phyloP scores from a whole-genome alignment of 441 rosid genomes.

The Oxalis stricta region DNA sequence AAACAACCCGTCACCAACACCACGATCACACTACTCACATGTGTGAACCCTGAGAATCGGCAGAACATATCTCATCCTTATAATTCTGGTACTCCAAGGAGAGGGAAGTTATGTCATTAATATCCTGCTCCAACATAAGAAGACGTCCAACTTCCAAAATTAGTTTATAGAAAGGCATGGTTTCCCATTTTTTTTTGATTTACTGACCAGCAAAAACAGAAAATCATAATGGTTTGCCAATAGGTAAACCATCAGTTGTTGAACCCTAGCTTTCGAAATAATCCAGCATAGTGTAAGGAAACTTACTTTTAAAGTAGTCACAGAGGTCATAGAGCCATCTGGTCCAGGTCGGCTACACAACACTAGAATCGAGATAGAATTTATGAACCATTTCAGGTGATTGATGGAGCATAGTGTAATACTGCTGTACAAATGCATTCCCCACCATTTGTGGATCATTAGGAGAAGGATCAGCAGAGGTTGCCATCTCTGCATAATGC shows the following conservation, averaged over 20 bases:
- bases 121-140: slow-evolving; percentile 21
- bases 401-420: slow-evolving; percentile 23
- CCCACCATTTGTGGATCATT: slow-evolving; percentile 30
- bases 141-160: too few relatives aligned
- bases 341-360: slow-evolving; percentile 29
- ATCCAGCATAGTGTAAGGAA: not conserved
- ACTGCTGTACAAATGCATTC: slow-evolving; percentile 35
- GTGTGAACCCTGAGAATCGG: slow-evolving; percentile 42
- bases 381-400: slow-evolving; percentile 23
- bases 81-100: slow-evolving; percentile 24
- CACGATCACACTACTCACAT: slow-evolving; percentile 27
- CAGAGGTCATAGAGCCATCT: slow-evolving; percentile 34
- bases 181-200: too few relatives aligned
- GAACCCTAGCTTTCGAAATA: too few relatives aligned
- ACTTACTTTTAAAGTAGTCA: slow-evolving; percentile 33
- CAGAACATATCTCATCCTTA: slow-evolving; percentile 31
- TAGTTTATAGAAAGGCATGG: too few relatives aligned
- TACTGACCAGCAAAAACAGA: not conserved
- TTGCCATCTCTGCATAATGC: slow-evolving; percentile 26
- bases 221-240: too few relatives aligned
- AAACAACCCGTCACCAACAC: slow-evolving; percentile 42
- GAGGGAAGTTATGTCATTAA: slow-evolving; percentile 34
- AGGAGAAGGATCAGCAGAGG: slow-evolving; percentile 16
- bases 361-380: slow-evolving; percentile 38
- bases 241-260: too few relatives aligned